Conservation (phyloP, 2,329 filamentous ascomycete genomes). For the Stemphylium lycopersici region DNA sequence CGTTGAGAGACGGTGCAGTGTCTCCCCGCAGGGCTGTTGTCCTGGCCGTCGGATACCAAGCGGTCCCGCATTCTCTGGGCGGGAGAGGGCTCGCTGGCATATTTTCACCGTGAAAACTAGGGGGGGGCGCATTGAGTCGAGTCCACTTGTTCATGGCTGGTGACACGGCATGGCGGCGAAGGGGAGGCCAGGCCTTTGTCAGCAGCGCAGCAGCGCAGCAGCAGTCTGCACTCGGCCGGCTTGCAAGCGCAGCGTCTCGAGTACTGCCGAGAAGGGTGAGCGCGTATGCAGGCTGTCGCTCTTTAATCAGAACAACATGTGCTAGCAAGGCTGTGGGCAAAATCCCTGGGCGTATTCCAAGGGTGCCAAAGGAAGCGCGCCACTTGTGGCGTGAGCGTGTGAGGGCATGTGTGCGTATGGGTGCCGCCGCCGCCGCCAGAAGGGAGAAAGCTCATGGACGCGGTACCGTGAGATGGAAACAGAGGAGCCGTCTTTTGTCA, state of each 20-base stretch:
- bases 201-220: slow-evolving; percentile 5
- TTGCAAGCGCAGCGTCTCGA: too few species aligned
- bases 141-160: not conserved
- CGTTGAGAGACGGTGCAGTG: not conserved
- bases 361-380: not conserved
- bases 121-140: not conserved
- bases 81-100: too few species aligned
- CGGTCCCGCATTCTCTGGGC: too few species aligned
- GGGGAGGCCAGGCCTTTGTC: slow-evolving; percentile 10
- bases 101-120: too few species aligned
- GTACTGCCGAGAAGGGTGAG: not conserved
- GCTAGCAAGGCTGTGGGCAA: not conserved
- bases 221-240: not conserved
- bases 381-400: not conserved
- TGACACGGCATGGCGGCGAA: not conserved
- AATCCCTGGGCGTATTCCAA: not conserved
- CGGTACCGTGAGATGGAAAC: too few species aligned
- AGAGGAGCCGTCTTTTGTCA: not conserved
- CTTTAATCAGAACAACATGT: not conserved
- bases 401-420: not conserved
- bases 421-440: not conserved
- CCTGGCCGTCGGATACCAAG: not conserved
- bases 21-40: not conserved
- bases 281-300: not conserved
- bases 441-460: not conserved